phyloP scores from a whole-genome alignment of 2,329 filamentous ascomycete species.

The Pseudocercospora pini-densiflorae region DNA sequence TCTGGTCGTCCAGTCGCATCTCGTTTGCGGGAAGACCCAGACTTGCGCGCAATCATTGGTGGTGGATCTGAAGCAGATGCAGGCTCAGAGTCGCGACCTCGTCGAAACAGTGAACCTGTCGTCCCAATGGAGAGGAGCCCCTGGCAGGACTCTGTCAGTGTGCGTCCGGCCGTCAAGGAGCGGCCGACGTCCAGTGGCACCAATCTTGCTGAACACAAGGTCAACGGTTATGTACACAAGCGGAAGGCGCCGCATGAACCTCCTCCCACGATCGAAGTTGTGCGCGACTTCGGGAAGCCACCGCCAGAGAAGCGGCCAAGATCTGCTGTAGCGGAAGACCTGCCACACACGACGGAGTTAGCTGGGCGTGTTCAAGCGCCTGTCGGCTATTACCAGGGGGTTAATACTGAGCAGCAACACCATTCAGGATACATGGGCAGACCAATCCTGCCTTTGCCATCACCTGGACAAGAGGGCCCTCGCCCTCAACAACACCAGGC shows the following conservation, averaged over 20 bases:
- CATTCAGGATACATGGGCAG: neutral
- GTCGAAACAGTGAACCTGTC: conserved; percentile 2
- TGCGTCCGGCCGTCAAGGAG: neutral
- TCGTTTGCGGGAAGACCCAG: neutral
- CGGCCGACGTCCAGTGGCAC: neutral
- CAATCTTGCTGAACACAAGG: neutral
- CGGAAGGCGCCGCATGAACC: neutral
- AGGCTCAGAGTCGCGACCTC: neutral
- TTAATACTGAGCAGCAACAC: neutral
- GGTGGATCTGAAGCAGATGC: neutral
- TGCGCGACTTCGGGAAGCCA: neutral
- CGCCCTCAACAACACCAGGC: neutral
- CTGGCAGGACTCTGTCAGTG: conserved; percentile 2
- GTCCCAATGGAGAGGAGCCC: neutral
- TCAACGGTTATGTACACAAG: conserved; percentile 2
- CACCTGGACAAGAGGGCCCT: conserved; percentile 1
- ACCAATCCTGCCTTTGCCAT: neutral
- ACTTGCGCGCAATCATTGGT: neutral
- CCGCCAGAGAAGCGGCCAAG: conserved; percentile 5
- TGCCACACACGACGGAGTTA: neutral
- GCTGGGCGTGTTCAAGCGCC: neutral
- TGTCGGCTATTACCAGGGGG: neutral
- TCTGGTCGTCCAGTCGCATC: neutral
- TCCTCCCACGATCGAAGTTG: conserved; percentile 5
- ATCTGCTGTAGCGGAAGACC: neutral